Evolutionary conservation across 2,329 filamentous ascomycete genomes (phyloP).

Genomic region (Tolypocladium amazonense): DNA sequence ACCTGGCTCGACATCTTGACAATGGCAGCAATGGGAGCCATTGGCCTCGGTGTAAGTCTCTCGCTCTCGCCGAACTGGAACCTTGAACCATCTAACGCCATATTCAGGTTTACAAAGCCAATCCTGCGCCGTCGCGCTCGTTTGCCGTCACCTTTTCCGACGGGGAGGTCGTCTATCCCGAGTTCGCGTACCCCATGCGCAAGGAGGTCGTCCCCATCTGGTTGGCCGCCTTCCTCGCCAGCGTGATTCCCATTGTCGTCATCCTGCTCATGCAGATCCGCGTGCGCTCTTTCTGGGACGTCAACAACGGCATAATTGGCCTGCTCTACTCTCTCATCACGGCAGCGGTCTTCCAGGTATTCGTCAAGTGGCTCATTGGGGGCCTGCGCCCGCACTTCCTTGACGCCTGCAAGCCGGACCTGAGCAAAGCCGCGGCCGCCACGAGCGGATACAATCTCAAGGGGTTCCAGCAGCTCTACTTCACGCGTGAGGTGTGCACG

Average conservation of each 20-base stretch:
- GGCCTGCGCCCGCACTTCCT: constrained; percentile 65
- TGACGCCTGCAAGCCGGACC: constrained; percentile 52
- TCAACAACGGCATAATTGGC: constrained; percentile 61
- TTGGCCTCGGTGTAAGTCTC: constrained; percentile 52
- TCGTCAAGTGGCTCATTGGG: constrained; percentile 66
- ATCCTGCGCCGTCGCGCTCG: constrained; percentile 45
- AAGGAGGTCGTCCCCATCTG: constrained; percentile 64
- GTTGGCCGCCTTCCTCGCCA: constrained; percentile 55
- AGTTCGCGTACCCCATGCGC: constrained; percentile 61
- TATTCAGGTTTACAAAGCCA: constrained; percentile 47
- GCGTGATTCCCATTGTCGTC: constrained; percentile 53
- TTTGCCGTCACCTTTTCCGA: constrained; percentile 58
- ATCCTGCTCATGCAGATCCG: constrained; percentile 58
- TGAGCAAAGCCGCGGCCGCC: constrained; percentile 7
- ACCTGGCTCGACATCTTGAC: constrained; percentile 59
- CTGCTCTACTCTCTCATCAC: constrained; percentile 60
- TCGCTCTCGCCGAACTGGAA: neutral
- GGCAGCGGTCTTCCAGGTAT: constrained; percentile 67
- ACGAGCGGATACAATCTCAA: constrained; percentile 30
- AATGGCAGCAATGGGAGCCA: constrained; percentile 53
- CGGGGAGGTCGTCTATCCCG: constrained; percentile 57
- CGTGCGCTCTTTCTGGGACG: constrained; percentile 56
- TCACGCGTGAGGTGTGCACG: constrained; percentile 59
- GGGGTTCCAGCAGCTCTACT: constrained; percentile 53
- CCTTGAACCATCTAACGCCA: neutral